phyloP scores from a whole-genome alignment of 2,329 filamentous ascomycete genomes.

The Saccharata proteae region DNA sequence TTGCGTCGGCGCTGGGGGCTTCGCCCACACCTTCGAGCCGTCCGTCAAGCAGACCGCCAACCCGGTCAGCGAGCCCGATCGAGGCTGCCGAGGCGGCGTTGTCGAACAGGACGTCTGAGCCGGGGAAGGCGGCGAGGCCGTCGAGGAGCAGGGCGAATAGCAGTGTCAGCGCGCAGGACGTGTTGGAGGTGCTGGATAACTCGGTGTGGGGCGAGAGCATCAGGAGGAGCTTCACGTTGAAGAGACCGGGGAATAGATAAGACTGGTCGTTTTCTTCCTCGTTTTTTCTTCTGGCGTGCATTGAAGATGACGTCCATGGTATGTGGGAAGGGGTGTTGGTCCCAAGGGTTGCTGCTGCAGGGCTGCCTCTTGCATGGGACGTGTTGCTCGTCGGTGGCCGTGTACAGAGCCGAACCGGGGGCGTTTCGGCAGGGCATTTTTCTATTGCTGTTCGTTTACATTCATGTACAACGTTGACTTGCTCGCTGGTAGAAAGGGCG shows the following conservation, averaged over 20 bases:
- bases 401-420: too few species aligned
- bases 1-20: constrained; percentile 27
- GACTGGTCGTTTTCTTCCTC: constrained; percentile 2
- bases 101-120: not conserved
- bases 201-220: constrained; percentile 92
- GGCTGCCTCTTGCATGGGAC: constrained; percentile 10
- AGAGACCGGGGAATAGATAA: constrained; percentile 22
- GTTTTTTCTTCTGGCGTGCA: constrained; percentile 10
- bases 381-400: too few species aligned
- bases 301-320: constrained; percentile 12
- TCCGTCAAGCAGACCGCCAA: constrained; percentile 16
- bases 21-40: too few species aligned
- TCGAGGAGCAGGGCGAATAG: constrained; percentile 49
- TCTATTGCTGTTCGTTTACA: too few species aligned
- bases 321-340: constrained; percentile 10
- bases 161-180: constrained; percentile 60
- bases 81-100: constrained; percentile 15
- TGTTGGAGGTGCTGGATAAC: constrained; percentile 75
- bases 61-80: constrained; percentile 25
- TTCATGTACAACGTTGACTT: too few species aligned
- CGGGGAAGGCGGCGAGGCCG: not conserved
- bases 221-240: constrained; percentile 67
- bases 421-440: too few species aligned
- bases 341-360: constrained; percentile 9
- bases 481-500: too few species aligned